Base-by-base conservation (phyloP, 352 stramenopile species). In the Pythium sukuiense region DNA sequence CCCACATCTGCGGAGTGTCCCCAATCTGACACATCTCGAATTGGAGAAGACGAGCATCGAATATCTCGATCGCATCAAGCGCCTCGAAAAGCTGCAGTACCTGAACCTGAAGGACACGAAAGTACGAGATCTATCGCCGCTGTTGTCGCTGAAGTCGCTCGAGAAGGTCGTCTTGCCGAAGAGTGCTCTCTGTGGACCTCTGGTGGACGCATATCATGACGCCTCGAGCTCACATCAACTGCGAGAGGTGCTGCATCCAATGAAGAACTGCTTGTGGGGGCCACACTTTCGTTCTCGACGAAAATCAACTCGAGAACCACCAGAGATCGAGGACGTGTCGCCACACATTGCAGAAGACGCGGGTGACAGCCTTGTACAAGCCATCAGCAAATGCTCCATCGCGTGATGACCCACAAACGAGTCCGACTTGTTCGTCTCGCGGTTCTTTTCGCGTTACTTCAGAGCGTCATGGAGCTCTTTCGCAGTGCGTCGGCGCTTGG, bases 231-330 rank as follows among this genome's bases (percentile, higher is more conserved):
- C n/a, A 30, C n/a, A 1, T 27, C 3, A 35, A 20, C 63, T 70
- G 6, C 55, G 56, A 7, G 46, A 64, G 48, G 55, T 70, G 26
- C 35, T 70, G 2, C 63, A 70, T 50, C 56, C 63, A 26, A 50
- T 29, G 37, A 62, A 58, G 27, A 70, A 65, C 16, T 70, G 63
- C 29, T n/a, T 70, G 55, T 70, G 63, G 63, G 56, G 63, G 1
- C 30, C n/a, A 13, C 63, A 61, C 27, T 33, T 20, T 13, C 29
- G 35, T 61, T 8, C 16, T 48, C 54, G n/a, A 4, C 18, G 41
- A 26, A 49, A 49, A 18, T 24, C 37, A 12, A 18, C 9, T 16
- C 5, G 5, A 12, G 37, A 12, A 45, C 13, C 37, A 12, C 16
- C 13, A 12, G 37, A 45, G 7, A 12, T 18, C 37, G 37, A 45